Evolutionary conservation across 73 alveolate genomes (phyloP), one percentile per base, ranked within the genome.

Genomic region (Halteria grandinella): DNA sequence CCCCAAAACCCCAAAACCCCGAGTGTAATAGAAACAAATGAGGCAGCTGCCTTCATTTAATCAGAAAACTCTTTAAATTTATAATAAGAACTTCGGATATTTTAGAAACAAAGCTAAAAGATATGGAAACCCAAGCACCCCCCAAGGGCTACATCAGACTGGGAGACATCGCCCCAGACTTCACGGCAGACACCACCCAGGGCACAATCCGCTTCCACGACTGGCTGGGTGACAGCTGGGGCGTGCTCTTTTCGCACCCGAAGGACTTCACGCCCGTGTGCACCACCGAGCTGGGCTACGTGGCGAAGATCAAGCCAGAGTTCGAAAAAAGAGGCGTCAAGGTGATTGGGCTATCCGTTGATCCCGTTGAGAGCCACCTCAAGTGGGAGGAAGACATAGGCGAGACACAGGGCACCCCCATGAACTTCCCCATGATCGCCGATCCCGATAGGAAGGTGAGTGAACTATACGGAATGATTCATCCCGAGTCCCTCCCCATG

Each of bases 221-320:
- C 43, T 75, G 29, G 49, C 41, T 75, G 71, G 81, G 52, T 27
- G 40, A 37, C 33, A 55, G 71, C 55, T 73, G 78, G 81, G 55
- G 78, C n/a, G 43, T 75, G 75, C 55, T 75, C 15, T 75, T 75
- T 69, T 57, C 81, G 12, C 87, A 75, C 32, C 87, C 87, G 33
- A 75, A 57, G 55, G 87, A 75, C 57, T 75, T 75, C 87, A 75
- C 87, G 27, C 87, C 87, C 7, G 80, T 75, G 11, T 75, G 87
- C 80, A 75, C 87, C 55, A 55, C 87, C 5, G 87, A 75, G 71
- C 31, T 75, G 8, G 79, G 59, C 2, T 18, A 18, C 24, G 50
- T 60, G 47, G 55, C 32, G 0, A 11, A 52, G 17, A 32, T 75
- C 72, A n/a, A 23, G 54, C 18, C 23, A 15, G 71, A 60, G 34